These are phyloP conservation scores for Xylaria scruposa DNA, from an alignment of 495 filamentous ascomycete genomes.

Conservation along the genomic window DNA sequence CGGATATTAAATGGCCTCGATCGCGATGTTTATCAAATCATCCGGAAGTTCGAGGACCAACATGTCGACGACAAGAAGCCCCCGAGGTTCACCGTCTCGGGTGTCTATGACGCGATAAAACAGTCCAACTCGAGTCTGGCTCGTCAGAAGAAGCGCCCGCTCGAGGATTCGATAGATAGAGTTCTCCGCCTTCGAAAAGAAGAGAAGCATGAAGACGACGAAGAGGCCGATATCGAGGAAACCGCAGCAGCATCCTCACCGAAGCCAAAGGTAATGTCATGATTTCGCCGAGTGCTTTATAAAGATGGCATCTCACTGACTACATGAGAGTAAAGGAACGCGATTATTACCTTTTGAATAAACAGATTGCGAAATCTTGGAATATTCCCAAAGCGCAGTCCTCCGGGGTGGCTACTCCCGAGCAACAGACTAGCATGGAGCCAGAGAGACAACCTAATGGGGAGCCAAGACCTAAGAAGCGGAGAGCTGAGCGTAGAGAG, in stretches of 20 bases:
- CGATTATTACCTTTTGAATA: conserved; percentile 71
- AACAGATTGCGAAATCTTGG: conserved; percentile 63
- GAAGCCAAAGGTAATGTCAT: conserved; percentile 37
- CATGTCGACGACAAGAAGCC: conserved; percentile 50
- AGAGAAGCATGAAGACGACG: conserved; percentile 65
- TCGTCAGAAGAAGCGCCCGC: conserved; percentile 74
- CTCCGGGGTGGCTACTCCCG: conserved; percentile 26
- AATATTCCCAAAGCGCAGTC: conserved; percentile 33
- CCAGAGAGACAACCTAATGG: conserved; percentile 62
- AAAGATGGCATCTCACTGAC: not conserved
- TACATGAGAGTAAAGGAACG: conserved; percentile 50
- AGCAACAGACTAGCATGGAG: conserved; percentile 29
- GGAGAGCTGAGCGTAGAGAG: conserved; percentile 55
- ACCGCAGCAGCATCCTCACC: conserved; percentile 46
- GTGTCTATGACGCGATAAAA: conserved; percentile 78
- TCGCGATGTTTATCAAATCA: conserved; percentile 69
- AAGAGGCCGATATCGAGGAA: conserved; percentile 68
- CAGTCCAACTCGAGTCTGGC: conserved; percentile 84
- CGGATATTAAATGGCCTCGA: conserved; percentile 43
- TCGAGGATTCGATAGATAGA: conserved; percentile 87
- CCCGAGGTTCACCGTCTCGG: conserved; percentile 59
- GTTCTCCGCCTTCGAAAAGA: conserved; percentile 76
- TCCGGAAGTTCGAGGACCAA: conserved; percentile 74
- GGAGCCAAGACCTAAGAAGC: conserved; percentile 71
- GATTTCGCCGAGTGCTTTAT: not conserved